Evolutionary conservation across 352 stramenopile genomes (phyloP).

Genomic region (Phytophthora pini): DNA sequence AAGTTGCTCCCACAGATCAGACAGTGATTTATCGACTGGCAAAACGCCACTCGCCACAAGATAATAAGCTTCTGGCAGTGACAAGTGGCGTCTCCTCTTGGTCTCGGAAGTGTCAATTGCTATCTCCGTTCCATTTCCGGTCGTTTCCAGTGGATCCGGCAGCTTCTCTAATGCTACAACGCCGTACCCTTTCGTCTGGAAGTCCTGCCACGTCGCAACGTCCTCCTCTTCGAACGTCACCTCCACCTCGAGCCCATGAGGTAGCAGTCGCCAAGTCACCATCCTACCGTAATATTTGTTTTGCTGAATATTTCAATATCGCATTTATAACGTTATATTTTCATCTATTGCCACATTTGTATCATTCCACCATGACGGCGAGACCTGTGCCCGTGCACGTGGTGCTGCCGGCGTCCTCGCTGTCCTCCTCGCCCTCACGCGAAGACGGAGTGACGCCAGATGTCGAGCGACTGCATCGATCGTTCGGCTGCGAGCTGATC

Average conservation of each 20-base stretch:
- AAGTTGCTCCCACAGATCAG: constrained; percentile 49
- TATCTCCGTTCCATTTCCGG: background rate
- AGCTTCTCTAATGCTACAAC: constrained; percentile 10
- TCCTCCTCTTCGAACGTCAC: constrained; percentile 34
- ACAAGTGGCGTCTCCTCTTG: constrained; percentile 38
- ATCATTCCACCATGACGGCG: constrained; percentile 16
- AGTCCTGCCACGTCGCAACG: constrained; percentile 14
- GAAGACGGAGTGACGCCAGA: constrained; percentile 43
- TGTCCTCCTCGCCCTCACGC: constrained; percentile 57
- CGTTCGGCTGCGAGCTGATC: constrained; percentile 91
- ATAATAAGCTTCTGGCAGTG: constrained; percentile 60
- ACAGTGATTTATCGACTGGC: constrained; percentile 8
- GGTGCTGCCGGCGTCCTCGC: constrained; percentile 51
- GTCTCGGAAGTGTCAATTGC: background rate
- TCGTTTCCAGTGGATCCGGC: background rate
- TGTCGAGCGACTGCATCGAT: constrained; percentile 68
- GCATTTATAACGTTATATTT: constrained; percentile 14
- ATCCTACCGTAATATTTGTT: constrained; percentile 15
- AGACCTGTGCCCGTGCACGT: constrained; percentile 44
- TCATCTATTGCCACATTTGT: constrained; percentile 22
- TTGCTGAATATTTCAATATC: constrained; percentile 7
- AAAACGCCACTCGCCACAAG: constrained; percentile 39
- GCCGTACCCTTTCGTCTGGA: constrained; percentile 27
- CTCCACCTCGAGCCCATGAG: constrained; percentile 7
- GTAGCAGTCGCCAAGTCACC: constrained; percentile 34